Base-by-base conservation (phyloP, 345 rosid genomes). In the Eucalyptus viminalis region DNA sequence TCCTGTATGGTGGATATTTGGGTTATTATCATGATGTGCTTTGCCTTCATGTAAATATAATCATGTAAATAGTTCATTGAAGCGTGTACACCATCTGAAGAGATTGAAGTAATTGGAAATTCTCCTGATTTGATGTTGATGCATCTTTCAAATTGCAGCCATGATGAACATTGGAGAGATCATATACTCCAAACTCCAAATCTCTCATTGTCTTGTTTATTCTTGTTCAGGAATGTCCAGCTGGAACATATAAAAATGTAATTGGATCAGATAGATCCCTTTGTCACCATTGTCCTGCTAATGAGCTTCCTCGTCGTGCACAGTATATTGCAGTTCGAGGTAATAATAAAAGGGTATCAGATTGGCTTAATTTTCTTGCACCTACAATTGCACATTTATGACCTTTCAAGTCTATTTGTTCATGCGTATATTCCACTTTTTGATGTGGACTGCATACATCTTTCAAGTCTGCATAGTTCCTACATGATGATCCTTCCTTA, bases 281-380 rank as follows among this genome's bases (percentile, higher is more conserved):
- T 90, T 98, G 99, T 91, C 96, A 45, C 89, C 93, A 88, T 60
- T 98, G 99, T 89, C 99, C 99, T 62, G 89, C 92, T 87, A 25
- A 90, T 86, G 99, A 97, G 93, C 97, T 98, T 93, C 99, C 99
- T 65, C 93, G 87, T 88, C 99, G 99, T 91, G 98, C 98, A 49
- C 90, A 90, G 86, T 97, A 96, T 93, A 89, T 93, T 91, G 86
- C 96, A 67, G 94, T 97, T 86, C 96, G 99, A 95, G 99, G 99
- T 98, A 94, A 76, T 88, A 88, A 19, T 58, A 50, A 27, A 43
- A 10, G 47, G n/a, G 87, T 87, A 86, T 47, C 49, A 44, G 21
- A 24, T 83, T 76, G 85, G 47, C 85, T 40, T 76, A 40, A 76
- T 40, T 76, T 40, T 76, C 83, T 40, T 37, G 47, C 47, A 21